These are phyloP conservation scores for Coccomyxa sp. DNA, from an alignment of 139 green algal genomes.

Conservation along the genomic window DNA sequence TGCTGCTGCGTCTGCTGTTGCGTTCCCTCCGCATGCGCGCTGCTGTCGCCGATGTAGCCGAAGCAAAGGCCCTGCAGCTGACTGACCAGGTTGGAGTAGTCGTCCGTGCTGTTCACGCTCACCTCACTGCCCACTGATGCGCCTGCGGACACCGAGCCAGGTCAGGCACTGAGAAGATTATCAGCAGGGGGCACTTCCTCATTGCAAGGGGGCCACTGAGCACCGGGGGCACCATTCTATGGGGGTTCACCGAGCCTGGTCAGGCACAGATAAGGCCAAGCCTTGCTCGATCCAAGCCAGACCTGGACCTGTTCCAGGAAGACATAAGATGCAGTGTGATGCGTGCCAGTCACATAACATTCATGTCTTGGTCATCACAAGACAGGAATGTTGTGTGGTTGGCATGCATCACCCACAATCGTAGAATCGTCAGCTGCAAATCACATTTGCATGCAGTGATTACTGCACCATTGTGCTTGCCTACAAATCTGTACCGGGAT, in stretches of 20 bases:
- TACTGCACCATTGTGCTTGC: background rate
- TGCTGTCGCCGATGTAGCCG: background rate
- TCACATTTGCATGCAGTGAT: background rate
- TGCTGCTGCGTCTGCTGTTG: background rate
- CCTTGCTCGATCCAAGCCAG: too few species aligned
- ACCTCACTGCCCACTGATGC: background rate
- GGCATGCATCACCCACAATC: background rate
- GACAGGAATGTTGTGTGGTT: background rate
- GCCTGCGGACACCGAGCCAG: background rate
- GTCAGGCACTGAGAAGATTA: background rate
- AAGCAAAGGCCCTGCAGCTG: slow-evolving; percentile 1
- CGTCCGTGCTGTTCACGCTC: background rate
- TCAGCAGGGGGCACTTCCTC: background rate
- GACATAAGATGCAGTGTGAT: too few species aligned
- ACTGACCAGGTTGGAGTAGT: background rate
- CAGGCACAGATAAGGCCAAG: background rate
- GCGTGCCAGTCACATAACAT: too few species aligned
- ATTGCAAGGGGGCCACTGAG: background rate
- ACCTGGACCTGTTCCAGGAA: too few species aligned
- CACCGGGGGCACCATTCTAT: background rate
- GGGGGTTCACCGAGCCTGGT: background rate
- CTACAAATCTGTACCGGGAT: background rate
- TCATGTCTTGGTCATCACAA: too few species aligned
- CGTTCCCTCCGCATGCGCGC: background rate
- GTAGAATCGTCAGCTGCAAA: background rate